Evolutionary conservation across 257 asterid species (phyloP), one percentile per base, ranked within the genome.

Genomic region (Scutellaria baicalensis): DNA sequence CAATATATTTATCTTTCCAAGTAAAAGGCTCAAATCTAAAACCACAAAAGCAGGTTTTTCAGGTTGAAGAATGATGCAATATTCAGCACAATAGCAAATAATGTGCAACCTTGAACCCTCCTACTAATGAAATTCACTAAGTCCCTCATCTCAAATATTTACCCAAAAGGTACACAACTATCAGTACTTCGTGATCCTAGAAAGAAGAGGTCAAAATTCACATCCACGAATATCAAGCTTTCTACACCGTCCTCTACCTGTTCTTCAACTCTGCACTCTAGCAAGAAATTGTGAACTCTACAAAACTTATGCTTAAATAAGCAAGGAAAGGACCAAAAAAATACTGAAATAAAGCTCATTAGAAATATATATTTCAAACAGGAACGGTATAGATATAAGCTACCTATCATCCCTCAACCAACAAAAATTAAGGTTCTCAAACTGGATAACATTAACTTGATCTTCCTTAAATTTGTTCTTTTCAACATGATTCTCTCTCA

Each of bases 401-500:
- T 58, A 52, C 44, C 21, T 43, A 33, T 60, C 66, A 59, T 52
- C 42, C 60, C 51, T 38, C 69, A 69, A 52, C 59, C 42, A 64
- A 42, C 65, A 73, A 69, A n/a, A 68, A 68, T 6, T 44, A 49
- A 64, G 55, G 45, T 48, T 44, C 47, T 23, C 35, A 70, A 38
- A 57, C 57, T 44, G 57, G 11, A 57, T 1, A 44, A 40, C 59
- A 58, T 35, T 23, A 1, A 23, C 31, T 48, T 16, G 18, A 27
- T 50, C 49, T 65, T 64, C 54, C 58, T 75, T 3, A 51, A 47
- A 14, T 57, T 58, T 36, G 35, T 44, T 23, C 31, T 20, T 27
- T 59, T 21, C 64, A 50, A 42, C 63, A 42, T 47, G 44, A 64
- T 58, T 65, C 59, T 16, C n/a, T 59, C 40, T 50, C 39, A 51